phyloP scores from a whole-genome alignment of 176 grass and related monocot species.

The Oryza coarctata region DNA sequence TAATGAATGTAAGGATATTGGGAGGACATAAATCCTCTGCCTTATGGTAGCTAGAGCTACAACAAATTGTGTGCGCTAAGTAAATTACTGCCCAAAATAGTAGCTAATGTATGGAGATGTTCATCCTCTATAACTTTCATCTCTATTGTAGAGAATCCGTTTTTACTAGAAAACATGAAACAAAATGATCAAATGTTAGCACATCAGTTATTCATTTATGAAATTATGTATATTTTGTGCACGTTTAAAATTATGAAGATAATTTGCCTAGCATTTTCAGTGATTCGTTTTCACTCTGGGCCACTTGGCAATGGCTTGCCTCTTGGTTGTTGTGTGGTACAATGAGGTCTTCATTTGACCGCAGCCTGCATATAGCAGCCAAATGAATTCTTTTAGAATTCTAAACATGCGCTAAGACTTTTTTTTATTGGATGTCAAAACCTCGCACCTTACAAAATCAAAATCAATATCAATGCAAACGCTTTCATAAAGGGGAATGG shows the following conservation, averaged over 20 bases:
- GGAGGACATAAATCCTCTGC: neutral
- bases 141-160: too few species aligned
- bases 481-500: too few species aligned
- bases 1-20: neutral
- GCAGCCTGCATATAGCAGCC: neutral
- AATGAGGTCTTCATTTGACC: neutral
- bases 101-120: too few species aligned
- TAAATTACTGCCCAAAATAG: too few species aligned
- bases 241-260: conserved; percentile 10
- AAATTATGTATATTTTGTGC: neutral
- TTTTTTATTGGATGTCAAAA: neutral
- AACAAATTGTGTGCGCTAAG: too few species aligned
- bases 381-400: neutral
- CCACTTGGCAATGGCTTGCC: neutral
- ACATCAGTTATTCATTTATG: neutral
- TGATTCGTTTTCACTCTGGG: neutral
- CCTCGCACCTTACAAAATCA: neutral
- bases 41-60: too few species aligned
- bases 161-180: neutral
- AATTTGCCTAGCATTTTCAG: neutral
- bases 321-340: too few species aligned
- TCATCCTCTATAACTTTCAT: too few species aligned
- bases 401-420: conserved; percentile 1
- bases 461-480: neutral
- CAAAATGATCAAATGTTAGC: neutral